phyloP scores from a whole-genome alignment of 1,139 yeast species.

The Chernovozyma aurita region DNA sequence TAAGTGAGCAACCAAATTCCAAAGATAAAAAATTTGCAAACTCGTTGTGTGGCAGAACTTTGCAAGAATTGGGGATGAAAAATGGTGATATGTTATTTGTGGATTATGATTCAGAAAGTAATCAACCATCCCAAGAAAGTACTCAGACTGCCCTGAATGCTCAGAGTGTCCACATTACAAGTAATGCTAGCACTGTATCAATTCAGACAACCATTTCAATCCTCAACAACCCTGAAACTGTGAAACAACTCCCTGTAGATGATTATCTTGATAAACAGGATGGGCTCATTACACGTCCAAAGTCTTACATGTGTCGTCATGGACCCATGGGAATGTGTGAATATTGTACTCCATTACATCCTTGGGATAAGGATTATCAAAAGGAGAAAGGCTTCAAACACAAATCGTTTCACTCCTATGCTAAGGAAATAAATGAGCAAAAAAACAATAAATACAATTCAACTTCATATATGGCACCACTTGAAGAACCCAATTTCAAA shows the following conservation, averaged over 20 bases:
- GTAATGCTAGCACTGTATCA: not conserved
- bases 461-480: slow-evolving; percentile 72
- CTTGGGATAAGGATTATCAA: slow-evolving; percentile 82
- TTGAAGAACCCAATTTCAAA: slow-evolving; percentile 64
- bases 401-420: slow-evolving; percentile 77
- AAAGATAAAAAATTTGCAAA: slow-evolving; percentile 31
- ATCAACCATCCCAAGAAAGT: slow-evolving; percentile 1
- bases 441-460: slow-evolving; percentile 61
- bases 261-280: slow-evolving; percentile 57
- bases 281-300: slow-evolving; percentile 69
- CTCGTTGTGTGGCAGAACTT: slow-evolving; percentile 40
- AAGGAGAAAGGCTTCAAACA: slow-evolving; percentile 81
- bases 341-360: slow-evolving; percentile 92
- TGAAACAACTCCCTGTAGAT: slow-evolving; percentile 57
- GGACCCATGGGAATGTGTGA: slow-evolving; percentile 97
- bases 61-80: slow-evolving; percentile 50
- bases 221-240: slow-evolving; percentile 3
- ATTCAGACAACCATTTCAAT: slow-evolving; percentile 9
- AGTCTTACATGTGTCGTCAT: slow-evolving; percentile 72
- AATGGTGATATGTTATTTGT: slow-evolving; percentile 86
- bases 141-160: slow-evolving; percentile 3
- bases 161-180: no score
- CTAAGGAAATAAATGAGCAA: slow-evolving; percentile 66
- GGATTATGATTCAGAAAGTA: slow-evolving; percentile 31
- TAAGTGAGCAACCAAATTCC: slow-evolving; percentile 46